These are phyloP conservation scores for Nigrospora oryzae DNA, from an alignment of 2,329 filamentous ascomycete species.

Conservation along the genomic window DNA sequence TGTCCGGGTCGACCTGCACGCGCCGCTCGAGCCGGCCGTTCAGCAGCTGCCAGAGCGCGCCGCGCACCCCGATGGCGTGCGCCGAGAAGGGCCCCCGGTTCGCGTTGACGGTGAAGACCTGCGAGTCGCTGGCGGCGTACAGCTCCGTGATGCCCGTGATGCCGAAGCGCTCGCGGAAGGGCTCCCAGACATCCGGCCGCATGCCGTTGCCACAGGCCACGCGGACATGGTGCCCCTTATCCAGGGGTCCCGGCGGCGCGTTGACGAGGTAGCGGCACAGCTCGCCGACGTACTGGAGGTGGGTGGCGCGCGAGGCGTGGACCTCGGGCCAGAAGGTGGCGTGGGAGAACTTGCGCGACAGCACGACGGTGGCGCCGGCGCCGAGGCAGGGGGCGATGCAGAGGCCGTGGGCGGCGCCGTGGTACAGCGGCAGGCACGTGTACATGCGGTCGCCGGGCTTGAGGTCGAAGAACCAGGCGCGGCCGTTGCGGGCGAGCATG, in stretches of 20 bases:
- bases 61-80: conserved; percentile 60
- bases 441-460: conserved; percentile 53
- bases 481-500: conserved; percentile 6
- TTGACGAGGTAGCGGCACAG: conserved; percentile 67
- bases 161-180: conserved; percentile 54
- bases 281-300: conserved; percentile 71
- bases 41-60: conserved; percentile 44
- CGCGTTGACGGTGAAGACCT: conserved; percentile 49
- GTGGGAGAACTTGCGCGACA: conserved; percentile 60
- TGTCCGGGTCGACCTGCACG: conserved; percentile 60
- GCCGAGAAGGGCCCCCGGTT: conserved; percentile 53
- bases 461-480: conserved; percentile 8
- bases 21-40: conserved; percentile 51
- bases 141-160: conserved; percentile 60
- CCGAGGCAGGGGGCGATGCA: conserved; percentile 41
- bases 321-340: conserved; percentile 65
- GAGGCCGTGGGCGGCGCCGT: conserved; percentile 60
- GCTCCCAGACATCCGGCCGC: conserved; percentile 57
- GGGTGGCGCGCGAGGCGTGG: conserved; percentile 54
- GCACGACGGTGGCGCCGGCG: conserved; percentile 43
- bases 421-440: conserved; percentile 67
- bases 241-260: conserved; percentile 50
- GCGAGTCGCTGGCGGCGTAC: conserved; percentile 68
- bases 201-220: conserved; percentile 59
- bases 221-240: conserved; percentile 47